Base-by-base conservation (phyloP, 805 yeast species). In the Candida ipomoeae region DNA sequence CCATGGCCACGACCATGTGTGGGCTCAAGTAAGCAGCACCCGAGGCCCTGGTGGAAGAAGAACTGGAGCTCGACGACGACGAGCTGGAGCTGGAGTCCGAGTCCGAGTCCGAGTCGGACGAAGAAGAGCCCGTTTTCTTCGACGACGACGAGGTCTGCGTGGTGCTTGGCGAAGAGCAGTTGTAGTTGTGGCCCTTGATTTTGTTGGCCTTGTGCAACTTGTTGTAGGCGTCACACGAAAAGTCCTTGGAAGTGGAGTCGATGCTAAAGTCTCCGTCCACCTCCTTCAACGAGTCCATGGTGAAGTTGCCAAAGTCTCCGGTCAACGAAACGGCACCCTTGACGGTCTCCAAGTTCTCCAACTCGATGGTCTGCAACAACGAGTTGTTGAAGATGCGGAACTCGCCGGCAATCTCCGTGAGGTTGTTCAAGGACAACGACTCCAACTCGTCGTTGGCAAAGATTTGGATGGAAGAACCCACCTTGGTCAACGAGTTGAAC, bases 111-210 rank as follows among this genome's bases (percentile, higher is more conserved):
- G 62, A 26, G 29, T 26, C 29, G 11, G 29, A 26, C 10, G 29
- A 26, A 26, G 29, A 42, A 15, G 52, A 40, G 35, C 50, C 34
- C 14, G 53, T 43, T 15, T 53, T 46, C 6, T 51, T 40, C 8
- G 56, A 36, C 33, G 48, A 44, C 47, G 61, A 53, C 31, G 64
- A 50, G 32, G 58, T 45, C 18, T 56, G 38, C 15, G 65, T 49
- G 44, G 63, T 62, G 42, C 62, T 49, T 41, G 73, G 73, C 35
- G 72, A 61, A 20, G 71, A 56, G 63, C 78, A 73, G 58, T 63
- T 66, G 64, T 61, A 72, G 69, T 73, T 72, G 66, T 73, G 75
- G 49, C 78, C 78, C 61, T 70, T 66, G 54, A 73, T 71, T 56
- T 64, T 66, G 47, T 63, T 61, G 44, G 49, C 52, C 40, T 58